Evolutionary conservation across 1,284 basidiomycete genomes (phyloP).

Genomic region (Heterobasidion irregulare): DNA sequence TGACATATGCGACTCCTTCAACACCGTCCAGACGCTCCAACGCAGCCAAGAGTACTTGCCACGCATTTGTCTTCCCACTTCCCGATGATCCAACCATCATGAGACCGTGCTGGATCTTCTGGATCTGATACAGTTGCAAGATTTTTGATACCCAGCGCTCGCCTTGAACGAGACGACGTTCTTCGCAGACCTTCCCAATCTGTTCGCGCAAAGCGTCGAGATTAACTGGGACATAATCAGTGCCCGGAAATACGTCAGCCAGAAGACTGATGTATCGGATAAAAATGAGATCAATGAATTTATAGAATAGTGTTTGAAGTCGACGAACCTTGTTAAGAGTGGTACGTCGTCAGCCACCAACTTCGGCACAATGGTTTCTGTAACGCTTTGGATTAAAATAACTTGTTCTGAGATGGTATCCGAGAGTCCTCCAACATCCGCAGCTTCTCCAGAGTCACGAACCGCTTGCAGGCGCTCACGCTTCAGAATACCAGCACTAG

Average conservation of each 20-base stretch:
- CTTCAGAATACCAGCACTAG: constrained; percentile 96
- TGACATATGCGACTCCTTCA: constrained; percentile 93
- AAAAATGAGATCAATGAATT: constrained; percentile 1
- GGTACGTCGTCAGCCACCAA: constrained; percentile 97
- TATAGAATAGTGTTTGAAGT: not conserved
- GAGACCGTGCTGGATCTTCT: constrained; percentile 98
- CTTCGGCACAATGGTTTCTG: constrained; percentile 98
- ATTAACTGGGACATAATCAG: constrained; percentile 86
- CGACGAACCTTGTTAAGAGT: constrained; percentile 74
- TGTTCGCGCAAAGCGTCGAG: constrained; percentile 79
- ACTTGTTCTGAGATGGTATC: constrained; percentile 84
- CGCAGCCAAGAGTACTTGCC: constrained; percentile 90
- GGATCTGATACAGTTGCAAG: constrained; percentile 96
- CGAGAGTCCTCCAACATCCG: constrained; percentile 48
- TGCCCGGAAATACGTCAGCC: constrained; percentile 96
- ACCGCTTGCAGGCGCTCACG: constrained; percentile 71
- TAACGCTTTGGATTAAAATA: constrained; percentile 98
- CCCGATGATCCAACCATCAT: constrained; percentile 99
- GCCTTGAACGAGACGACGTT: constrained; percentile 79
- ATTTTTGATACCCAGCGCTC: constrained; percentile 95
- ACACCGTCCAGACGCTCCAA: constrained; percentile 87
- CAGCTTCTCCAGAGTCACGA: constrained; percentile 33
- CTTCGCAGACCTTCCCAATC: constrained; percentile 82
- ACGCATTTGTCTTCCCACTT: constrained; percentile 95
- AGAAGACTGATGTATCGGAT: constrained; percentile 58